Conservation (phyloP, 139 green algal genomes). For the Tetraselmis striata region DNA sequence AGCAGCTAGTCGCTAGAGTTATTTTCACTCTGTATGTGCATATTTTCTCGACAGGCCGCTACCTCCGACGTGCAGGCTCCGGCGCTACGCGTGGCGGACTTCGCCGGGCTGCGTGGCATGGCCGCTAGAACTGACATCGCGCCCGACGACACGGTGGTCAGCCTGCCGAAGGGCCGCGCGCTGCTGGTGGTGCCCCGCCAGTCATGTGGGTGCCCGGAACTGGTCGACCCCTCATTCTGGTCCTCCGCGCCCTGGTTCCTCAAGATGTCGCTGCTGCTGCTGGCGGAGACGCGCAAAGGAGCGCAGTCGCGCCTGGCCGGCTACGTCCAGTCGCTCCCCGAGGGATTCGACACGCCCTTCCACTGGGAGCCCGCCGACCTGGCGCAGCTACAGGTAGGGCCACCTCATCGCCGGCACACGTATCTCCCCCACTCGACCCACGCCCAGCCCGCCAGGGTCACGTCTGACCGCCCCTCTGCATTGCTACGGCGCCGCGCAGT, state of each 20-base stretch:
- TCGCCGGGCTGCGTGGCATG: slow-evolving; percentile 38
- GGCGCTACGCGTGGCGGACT: not conserved
- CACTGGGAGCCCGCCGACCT: slow-evolving; percentile 54
- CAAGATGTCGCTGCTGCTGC: slow-evolving; percentile 62
- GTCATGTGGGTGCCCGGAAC: slow-evolving; percentile 39
- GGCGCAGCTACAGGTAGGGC: slow-evolving; percentile 38
- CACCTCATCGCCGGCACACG: no score
- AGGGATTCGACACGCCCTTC: slow-evolving; percentile 48
- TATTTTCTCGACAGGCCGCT: no score
- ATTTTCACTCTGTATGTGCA: no score
- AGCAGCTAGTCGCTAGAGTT: no score
- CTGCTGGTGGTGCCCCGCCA: slow-evolving; percentile 56
- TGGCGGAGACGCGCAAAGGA: slow-evolving; percentile 49
- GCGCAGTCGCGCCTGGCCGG: slow-evolving; percentile 5
- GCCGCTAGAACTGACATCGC: slow-evolving; percentile 33
- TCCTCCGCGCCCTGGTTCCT: slow-evolving; percentile 47
- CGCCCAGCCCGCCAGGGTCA: no score
- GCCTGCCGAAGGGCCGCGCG: slow-evolving; percentile 41
- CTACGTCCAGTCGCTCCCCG: slow-evolving; percentile 65
- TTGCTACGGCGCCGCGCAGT: no score
- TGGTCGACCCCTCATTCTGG: slow-evolving; percentile 41
- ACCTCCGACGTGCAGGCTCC: not conserved
- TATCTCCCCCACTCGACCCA: no score
- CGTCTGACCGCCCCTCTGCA: no score
- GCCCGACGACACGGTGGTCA: slow-evolving; percentile 49